Conservation (phyloP, 208 protist genomes). For the Strigomonas galati region DNA sequence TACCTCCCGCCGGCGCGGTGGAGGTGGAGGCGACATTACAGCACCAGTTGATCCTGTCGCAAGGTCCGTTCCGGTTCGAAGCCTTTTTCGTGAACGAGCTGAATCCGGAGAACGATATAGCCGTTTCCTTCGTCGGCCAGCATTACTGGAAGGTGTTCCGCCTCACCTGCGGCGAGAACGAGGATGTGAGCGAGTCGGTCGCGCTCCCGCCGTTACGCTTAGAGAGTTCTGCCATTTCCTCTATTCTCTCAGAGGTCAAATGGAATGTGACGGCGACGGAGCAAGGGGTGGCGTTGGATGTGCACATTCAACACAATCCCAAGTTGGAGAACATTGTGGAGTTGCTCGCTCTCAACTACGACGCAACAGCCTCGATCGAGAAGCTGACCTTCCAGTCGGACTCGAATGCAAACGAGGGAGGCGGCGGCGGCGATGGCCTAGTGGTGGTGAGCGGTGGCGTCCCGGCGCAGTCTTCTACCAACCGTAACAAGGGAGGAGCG, state of each 20-base stretch:
- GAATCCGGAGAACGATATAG: constrained; percentile 88
- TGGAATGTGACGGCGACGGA: constrained; percentile 58
- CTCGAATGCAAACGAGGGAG: not conserved
- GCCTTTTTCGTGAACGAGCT: constrained; percentile 83
- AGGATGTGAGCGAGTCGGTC: constrained; percentile 48
- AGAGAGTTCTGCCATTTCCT: constrained; percentile 24
- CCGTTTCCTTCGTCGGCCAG: constrained; percentile 67
- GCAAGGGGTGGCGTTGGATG: constrained; percentile 46
- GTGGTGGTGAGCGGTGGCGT: not conserved
- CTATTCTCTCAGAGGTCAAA: constrained; percentile 65
- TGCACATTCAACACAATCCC: constrained; percentile 48
- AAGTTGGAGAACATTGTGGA: constrained; percentile 69
- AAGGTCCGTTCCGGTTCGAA: constrained; percentile 74
- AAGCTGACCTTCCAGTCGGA: constrained; percentile 52
- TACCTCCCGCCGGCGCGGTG: constrained; percentile 48
- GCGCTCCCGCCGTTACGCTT: constrained; percentile 58
- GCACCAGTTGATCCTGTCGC: constrained; percentile 52
- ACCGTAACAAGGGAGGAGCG: not conserved
- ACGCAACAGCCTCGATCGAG: constrained; percentile 46
- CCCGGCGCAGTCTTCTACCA: not conserved
- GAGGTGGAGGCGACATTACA: constrained; percentile 58
- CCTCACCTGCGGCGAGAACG: constrained; percentile 35
- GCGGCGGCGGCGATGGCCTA: constrained; percentile 7
- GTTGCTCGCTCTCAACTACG: constrained; percentile 74
- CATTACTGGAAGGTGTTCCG: constrained; percentile 82